Evolutionary conservation across 148 eudicot genomes (phyloP), one percentile per base, ranked within the genome.

Genomic region (Nepenthes mirabilis): DNA sequence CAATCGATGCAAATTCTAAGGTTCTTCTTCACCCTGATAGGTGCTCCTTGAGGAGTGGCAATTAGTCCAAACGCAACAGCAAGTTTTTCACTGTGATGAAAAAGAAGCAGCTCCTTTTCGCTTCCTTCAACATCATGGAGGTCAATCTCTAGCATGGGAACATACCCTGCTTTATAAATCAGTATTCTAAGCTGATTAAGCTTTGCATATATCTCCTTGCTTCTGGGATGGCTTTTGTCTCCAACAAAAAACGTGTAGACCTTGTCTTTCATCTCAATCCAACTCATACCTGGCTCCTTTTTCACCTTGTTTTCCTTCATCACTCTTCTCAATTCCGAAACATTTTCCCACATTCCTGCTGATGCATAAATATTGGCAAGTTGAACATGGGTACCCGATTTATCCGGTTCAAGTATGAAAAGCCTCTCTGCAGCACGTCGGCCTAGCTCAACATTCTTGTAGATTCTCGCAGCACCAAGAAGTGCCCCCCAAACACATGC

Each of bases 281-380:
- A 87, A 65, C 95, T 87, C 80, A 81, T 71, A 5, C 90, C 95
- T 1, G 95, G 95, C 51, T 81, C 90, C 71, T 87, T 87, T 75
- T 83, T 83, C 57, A 83, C 81, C 36, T 70, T 75, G 23, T 65
- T 74, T 43, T 81, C 74, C 60, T 73, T 81, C 95, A 87, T 87
- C 56, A 70, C 57, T 64, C 66, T 79, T 63, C 95, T 73, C 66
- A 75, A 70, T 36, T 72, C 78, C 0, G 83, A 76, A 36, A 87
- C 95, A 23, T 77, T 65, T 52, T 70, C 78, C 95, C 95, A 87
- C 75, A 71, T 67, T 68, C 90, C 90, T 40, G 78, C 85, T 45
- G 90, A 73, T 13, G 95, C 95, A 66, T 87, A 87, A 1, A 87
- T 73, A 56, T 87, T 87, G 35, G 95, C 87, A 45, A 87, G 80